Conservation (phyloP, 2,329 filamentous ascomycete species). For the Blastomyces gilchristii region DNA sequence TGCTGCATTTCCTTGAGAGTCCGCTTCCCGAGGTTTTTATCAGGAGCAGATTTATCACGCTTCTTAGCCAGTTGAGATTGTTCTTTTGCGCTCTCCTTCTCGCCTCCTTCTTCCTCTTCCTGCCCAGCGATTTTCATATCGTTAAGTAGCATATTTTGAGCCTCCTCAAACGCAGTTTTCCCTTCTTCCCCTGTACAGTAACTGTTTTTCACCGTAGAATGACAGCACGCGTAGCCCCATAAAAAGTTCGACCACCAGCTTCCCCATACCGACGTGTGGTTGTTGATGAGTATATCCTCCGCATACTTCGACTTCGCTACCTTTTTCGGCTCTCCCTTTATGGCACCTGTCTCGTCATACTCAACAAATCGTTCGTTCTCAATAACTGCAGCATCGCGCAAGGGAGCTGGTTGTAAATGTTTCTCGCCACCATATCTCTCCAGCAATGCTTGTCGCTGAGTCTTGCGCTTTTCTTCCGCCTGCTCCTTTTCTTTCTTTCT, state of each 20-base stretch:
- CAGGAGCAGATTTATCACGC: slow-evolving; percentile 2
- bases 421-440: slow-evolving; percentile 74
- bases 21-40: slow-evolving; percentile 50
- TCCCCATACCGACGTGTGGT: slow-evolving; percentile 87
- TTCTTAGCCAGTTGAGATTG: slow-evolving; percentile 9
- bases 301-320: slow-evolving; percentile 80
- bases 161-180: slow-evolving; percentile 66
- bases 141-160: slow-evolving; percentile 51
- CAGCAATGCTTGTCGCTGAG: slow-evolving; percentile 58
- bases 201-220: slow-evolving; percentile 87
- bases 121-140: slow-evolving; percentile 17
- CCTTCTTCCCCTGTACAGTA: slow-evolving; percentile 94
- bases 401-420: slow-evolving; percentile 48
- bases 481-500: slow-evolving; percentile 72
- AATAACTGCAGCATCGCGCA: slow-evolving; percentile 58
- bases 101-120: slow-evolving; percentile 16
- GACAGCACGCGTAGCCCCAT: slow-evolving; percentile 95
- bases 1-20: slow-evolving; percentile 68
- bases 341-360: slow-evolving; percentile 79
- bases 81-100: slow-evolving; percentile 25
- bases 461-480: slow-evolving; percentile 55
- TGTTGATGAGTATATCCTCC: slow-evolving; percentile 80
- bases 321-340: slow-evolving; percentile 76
- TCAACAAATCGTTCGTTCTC: slow-evolving; percentile 85
- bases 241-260: slow-evolving; percentile 95